Base-by-base conservation (phyloP, 176 grass and related monocot genomes). In the Phragmites australis region DNA sequence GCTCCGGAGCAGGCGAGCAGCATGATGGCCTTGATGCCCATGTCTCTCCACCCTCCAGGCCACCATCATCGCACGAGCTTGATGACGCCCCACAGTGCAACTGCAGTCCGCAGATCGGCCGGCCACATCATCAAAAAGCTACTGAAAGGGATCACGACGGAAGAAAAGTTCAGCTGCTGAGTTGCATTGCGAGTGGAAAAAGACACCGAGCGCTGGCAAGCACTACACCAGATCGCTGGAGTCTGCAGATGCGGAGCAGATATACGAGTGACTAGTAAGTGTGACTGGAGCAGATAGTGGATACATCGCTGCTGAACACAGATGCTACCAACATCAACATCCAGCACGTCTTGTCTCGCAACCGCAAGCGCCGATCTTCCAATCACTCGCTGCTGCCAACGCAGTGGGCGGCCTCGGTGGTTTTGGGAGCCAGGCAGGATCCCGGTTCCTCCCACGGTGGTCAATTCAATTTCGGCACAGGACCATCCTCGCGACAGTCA, bases 1-100 rank as follows among this genome's bases (percentile, higher is more conserved):
- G 42, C 58, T 51, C 42, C 43, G 8, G n/a, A n/a, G n/a, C n/a
- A n/a, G n/a, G n/a, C n/a, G 50, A 48, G 51, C 72, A 34, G 40
- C 73, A 57, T 61, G 43, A 77, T 84, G 82, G 65, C 43, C n/a
- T n/a, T n/a, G n/a, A 78, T 85, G 65, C 60, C 65, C 1, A 18
- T 62, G 65, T 70, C 74, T 42, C 64, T 37, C 82, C 6, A 13
- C 1, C 53, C 41, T 50, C 65, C 74, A 47, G 27, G 54, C 6
- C 12, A 30, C 6, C 12, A 30, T 70, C 41, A 70, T 70, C 48
- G 82, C 53, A 6, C 63, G 50, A 27, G 62, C 72, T 57, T 25
- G 21, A 72, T 25, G 39, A 50, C 22, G 37, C 53, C 41, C 40
- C 53, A 48, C 53, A 27, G 26, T 25, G 63, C 4, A 17, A 31